phyloP scores from a whole-genome alignment of 495 filamentous ascomycete species.

The Aspergillus cavernicola region DNA sequence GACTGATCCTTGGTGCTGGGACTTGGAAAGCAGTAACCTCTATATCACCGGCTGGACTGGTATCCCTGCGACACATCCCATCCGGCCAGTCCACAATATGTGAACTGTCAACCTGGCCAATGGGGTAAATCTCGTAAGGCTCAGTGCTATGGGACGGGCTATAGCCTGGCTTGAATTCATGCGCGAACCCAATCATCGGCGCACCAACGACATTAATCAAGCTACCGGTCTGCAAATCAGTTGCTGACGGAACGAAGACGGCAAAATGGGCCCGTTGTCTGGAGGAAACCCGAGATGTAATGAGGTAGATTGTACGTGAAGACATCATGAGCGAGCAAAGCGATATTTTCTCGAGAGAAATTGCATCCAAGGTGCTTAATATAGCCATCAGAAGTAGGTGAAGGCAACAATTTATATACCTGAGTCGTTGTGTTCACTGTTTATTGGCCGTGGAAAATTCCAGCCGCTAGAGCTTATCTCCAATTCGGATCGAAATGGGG shows the following conservation, averaged over 20 bases:
- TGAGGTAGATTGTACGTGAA: slow-evolving; percentile 17
- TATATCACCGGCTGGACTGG: slow-evolving; percentile 20
- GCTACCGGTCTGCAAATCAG: slow-evolving; percentile 17
- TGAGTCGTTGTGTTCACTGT: no score
- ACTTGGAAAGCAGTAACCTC: slow-evolving; percentile 30
- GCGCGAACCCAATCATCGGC: slow-evolving; percentile 29
- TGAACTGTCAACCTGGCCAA: slow-evolving; percentile 18
- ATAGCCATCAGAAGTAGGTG: no score
- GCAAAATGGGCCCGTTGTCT: slow-evolving; percentile 32
- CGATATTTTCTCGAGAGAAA: no score
- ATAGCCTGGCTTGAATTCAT: slow-evolving; percentile 32
- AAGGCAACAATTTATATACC: no score
- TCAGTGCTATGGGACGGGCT: not conserved
- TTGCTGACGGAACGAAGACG: slow-evolving; percentile 28
- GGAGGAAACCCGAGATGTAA: slow-evolving; percentile 21
- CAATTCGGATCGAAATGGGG: no score
- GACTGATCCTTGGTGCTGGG: slow-evolving; percentile 26
- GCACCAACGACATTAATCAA: slow-evolving; percentile 32
- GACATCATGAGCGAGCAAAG: no score
- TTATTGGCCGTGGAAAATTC: no score
- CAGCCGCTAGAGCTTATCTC: no score
- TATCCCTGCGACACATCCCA: slow-evolving; percentile 14
- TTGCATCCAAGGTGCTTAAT: no score
- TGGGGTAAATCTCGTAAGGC: slow-evolving; percentile 15
- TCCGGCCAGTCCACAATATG: slow-evolving; percentile 23